Conservation (phyloP, 2,329 filamentous ascomycete species). For the Raffaelea albimanens region DNA sequence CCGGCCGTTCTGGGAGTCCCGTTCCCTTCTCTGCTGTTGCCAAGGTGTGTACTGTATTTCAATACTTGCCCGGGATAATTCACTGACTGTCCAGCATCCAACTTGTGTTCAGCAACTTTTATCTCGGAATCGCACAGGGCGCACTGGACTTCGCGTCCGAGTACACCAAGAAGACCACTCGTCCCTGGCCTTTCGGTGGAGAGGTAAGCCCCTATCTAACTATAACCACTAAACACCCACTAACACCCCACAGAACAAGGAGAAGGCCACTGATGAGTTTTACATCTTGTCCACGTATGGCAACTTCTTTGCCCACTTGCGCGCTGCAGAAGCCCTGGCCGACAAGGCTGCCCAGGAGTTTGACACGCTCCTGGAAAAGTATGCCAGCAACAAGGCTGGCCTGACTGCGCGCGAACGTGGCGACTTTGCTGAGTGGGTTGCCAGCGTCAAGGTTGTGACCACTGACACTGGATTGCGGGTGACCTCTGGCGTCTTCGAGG, state of each 20-base stretch:
- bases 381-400: constrained; percentile 27
- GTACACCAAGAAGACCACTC: constrained; percentile 47
- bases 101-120: constrained; percentile 58
- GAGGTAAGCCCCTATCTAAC: constrained; percentile 35
- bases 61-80: too few relatives aligned
- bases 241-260: constrained; percentile 32
- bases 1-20: constrained; percentile 39
- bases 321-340: constrained; percentile 48
- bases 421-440: constrained; percentile 53
- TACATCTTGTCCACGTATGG: constrained; percentile 58
- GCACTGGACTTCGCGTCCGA: constrained; percentile 43
- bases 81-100: too few relatives aligned
- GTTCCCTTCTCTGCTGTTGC: constrained; percentile 48
- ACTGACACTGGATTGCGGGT: constrained; percentile 51
- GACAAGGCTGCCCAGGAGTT: constrained; percentile 44
- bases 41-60: constrained; percentile 20
- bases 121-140: constrained; percentile 53
- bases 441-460: constrained; percentile 51
- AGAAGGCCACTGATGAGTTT: constrained; percentile 50
- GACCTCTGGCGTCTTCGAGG: constrained; percentile 54
- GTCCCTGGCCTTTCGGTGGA: constrained; percentile 55
- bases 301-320: constrained; percentile 52
- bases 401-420: constrained; percentile 45
- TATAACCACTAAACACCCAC: neutral
- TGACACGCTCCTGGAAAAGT: constrained; percentile 33